These are phyloP conservation scores for Calonectria hawksworthii DNA, from an alignment of 2,329 filamentous ascomycete species.

Conservation along the genomic window DNA sequence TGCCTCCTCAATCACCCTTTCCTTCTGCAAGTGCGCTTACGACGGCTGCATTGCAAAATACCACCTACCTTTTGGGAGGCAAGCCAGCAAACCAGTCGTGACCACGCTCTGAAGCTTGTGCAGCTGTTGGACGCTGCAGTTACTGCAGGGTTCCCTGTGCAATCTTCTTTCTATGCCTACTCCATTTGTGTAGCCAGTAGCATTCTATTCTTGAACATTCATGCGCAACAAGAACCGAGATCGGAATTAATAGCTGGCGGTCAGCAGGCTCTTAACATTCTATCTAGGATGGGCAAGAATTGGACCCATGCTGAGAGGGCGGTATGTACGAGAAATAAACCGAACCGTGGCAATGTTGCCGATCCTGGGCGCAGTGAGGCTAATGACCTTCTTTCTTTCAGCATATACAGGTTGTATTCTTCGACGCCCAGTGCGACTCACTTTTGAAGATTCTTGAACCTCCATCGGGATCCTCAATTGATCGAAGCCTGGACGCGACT, in stretches of 20 bases:
- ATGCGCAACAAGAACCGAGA: neutral
- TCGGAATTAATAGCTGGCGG: constrained; percentile 6
- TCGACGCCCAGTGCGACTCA: constrained; percentile 24
- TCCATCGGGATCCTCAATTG: constrained; percentile 6
- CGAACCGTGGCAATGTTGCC: neutral
- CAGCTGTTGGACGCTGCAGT: constrained; percentile 9
- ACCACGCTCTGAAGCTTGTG: constrained; percentile 14
- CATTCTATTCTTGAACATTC: constrained; percentile 11
- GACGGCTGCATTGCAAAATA: constrained; percentile 40
- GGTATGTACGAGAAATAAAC: constrained; percentile 1
- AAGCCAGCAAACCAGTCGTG: constrained; percentile 7
- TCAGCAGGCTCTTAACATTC: neutral
- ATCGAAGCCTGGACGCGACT: constrained; percentile 8
- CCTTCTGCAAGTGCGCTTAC: constrained; percentile 59
- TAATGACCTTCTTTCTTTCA: neutral
- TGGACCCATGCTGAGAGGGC: constrained; percentile 34
- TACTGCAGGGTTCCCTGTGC: constrained; percentile 16
- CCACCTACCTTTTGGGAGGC: constrained; percentile 27
- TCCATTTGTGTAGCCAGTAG: constrained; percentile 19
- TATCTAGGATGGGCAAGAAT: constrained; percentile 15
- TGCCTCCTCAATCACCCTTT: constrained; percentile 67
- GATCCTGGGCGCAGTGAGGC: neutral
- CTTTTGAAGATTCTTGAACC: constrained; percentile 19
- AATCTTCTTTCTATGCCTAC: constrained; percentile 30
- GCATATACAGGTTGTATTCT: constrained; percentile 19